Base-by-base conservation (phyloP, 352 stramenopile species). In the Pythium aristosporum region DNA sequence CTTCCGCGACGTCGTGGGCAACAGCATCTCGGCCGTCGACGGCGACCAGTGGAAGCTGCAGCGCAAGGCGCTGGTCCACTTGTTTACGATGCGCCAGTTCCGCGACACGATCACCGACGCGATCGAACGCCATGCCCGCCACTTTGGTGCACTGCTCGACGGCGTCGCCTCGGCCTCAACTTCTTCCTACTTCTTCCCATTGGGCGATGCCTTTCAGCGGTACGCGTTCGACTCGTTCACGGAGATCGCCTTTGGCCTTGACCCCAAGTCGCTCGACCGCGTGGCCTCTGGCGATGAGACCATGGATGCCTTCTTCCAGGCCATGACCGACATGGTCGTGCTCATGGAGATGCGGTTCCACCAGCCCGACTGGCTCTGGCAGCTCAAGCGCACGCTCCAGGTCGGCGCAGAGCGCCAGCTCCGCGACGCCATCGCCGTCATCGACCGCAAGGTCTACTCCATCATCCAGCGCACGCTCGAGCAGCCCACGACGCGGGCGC, bases 1-100 rank as follows among this genome's bases (percentile, higher is more conserved):
- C n/a, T 71, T 83, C 9, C 59, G 62, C 6, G 74, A 89, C 58
- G 60, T 93, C 18, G 76, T 96, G 48, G 85, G 87, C 15, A 66
- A 82, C 16, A 81, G 82, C 43, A 94, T 94, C 58, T 81, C 93
- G 52, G 77, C 71, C 5, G 66, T 70, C 0, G 84, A 96, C 42
- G 80, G 84, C 23, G 64, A 79, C 42, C 67, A 76, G 41, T 96
- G 85, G 87, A 67, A 77, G 13, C 58, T 80, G 25, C 87, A 94
- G 58, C 82, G 85, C 58, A 92, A 92, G 56, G 85, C 72, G 15
- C 84, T 88, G 49, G 96, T 85, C 47, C 91, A 97, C 60, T 85
- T 98, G 11, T 96, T 96, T 37, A 93, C 82, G 25, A 75, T 84
- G 39, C 68, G 75, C 37, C 76, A 82, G 66, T 79, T 87, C 69